A percentile compares a stretch with the other conserved stretches of the same genome.
Conservation (phyloP, 2,329 filamentous ascomycete genomes). For the Sclerotinia subarctica region DNA sequence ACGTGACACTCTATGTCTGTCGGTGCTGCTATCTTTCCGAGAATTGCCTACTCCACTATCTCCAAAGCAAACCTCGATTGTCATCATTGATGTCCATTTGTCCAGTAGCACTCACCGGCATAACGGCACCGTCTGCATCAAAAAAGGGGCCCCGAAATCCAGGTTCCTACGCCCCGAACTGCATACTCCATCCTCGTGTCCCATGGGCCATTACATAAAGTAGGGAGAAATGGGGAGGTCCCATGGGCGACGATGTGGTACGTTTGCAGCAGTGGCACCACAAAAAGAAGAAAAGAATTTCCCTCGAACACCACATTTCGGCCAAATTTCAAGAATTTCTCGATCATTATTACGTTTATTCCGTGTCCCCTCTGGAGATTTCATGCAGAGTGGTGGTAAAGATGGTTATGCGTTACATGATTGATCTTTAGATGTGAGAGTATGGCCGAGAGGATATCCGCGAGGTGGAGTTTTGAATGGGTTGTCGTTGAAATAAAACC, state of each 20-base stretch:
- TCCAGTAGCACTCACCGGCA: background rate
- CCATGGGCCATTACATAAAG: background rate
- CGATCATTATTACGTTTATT: background rate
- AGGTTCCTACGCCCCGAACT: background rate
- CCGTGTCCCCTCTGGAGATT: background rate
- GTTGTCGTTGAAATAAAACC: slow-evolving; percentile 11
- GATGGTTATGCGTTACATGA: slow-evolving; percentile 9
- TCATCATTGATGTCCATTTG: background rate
- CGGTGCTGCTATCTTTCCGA: background rate
- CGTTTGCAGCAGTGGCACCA: background rate
- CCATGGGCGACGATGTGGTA: slow-evolving; percentile 11
- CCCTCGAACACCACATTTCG: background rate
- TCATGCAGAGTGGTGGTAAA: background rate
- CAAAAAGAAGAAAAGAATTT: slow-evolving; percentile 4
- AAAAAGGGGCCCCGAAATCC: background rate
- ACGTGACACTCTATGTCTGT: background rate
- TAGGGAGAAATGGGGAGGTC: slow-evolving; percentile 17
- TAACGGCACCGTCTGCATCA: background rate
- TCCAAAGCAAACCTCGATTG: background rate
- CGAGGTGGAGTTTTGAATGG: slow-evolving; percentile 13
- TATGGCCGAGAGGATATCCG: slow-evolving; percentile 17
- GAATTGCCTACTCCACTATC: background rate
- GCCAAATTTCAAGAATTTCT: slow-evolving; percentile 7
- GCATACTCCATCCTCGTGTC: slow-evolving; percentile 13
- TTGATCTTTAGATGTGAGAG: background rate